phyloP scores from a whole-genome alignment of 495 filamentous ascomycete genomes.

The Hamigera avellanea region DNA sequence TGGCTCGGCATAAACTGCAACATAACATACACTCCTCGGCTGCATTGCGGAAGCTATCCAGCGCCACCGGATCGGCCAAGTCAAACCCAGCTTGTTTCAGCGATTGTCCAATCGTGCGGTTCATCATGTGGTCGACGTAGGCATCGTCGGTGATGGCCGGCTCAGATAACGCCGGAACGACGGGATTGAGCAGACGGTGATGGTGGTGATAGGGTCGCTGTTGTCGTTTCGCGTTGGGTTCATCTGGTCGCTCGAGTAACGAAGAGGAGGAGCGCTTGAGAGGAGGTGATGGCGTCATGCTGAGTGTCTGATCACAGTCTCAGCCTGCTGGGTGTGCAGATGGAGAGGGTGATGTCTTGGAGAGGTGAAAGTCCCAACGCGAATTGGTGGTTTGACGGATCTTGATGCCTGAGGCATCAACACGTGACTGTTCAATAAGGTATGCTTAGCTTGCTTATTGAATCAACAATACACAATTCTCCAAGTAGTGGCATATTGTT shows the following conservation, averaged over 20 bases:
- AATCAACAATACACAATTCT: too few relatives aligned
- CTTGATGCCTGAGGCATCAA: too few relatives aligned
- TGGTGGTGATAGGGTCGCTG: constrained; percentile 38
- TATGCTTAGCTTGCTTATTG: too few relatives aligned
- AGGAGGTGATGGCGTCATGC: constrained; percentile 7
- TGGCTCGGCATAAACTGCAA: not conserved
- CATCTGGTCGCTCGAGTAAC: constrained; percentile 8
- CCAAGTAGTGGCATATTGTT: too few relatives aligned
- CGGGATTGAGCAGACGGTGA: constrained; percentile 24
- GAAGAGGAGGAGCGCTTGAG: constrained; percentile 34
- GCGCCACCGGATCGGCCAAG: constrained; percentile 40
- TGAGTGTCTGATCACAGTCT: too few relatives aligned
- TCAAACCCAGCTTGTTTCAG: constrained; percentile 47
- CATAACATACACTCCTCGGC: constrained; percentile 51
- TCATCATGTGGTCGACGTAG: constrained; percentile 40
- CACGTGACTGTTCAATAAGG: too few relatives aligned
- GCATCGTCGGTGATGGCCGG: constrained; percentile 33
- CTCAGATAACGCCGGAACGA: constrained; percentile 17
- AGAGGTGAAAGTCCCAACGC: too few relatives aligned
- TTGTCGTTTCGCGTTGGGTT: constrained; percentile 24
- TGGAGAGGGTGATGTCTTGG: too few relatives aligned
- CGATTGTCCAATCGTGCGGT: constrained; percentile 42
- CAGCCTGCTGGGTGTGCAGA: too few relatives aligned
- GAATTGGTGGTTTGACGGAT: too few relatives aligned
- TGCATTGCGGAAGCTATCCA: constrained; percentile 44